Conservation (phyloP, 495 filamentous ascomycete species). For the Baudoinia panamericana region DNA sequence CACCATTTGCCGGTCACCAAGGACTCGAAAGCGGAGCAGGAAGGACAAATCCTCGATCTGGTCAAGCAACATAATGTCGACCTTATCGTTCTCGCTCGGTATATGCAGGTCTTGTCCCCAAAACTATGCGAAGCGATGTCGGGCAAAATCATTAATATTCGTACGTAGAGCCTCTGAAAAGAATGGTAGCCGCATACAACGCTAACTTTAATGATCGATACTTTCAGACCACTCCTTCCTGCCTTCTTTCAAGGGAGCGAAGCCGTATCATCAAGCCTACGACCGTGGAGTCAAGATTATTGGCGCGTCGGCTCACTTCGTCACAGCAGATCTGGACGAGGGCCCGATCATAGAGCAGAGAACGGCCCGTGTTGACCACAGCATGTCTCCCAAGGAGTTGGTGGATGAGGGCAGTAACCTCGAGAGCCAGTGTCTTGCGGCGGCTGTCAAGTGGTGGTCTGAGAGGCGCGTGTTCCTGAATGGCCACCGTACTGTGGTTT, state of each 20-base stretch:
- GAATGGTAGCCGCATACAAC: too few species aligned
- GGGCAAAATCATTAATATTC: conserved; percentile 69
- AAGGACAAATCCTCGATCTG: conserved; percentile 50
- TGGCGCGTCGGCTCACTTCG: conserved; percentile 64
- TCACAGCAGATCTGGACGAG: conserved; percentile 63
- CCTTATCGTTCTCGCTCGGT: conserved; percentile 62
- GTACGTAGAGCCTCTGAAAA: too few species aligned
- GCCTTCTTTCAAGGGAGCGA: conserved; percentile 67
- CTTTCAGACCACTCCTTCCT: conserved; percentile 69
- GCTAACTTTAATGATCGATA: too few species aligned
- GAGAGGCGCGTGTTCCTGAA: conserved; percentile 60
- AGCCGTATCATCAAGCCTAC: conserved; percentile 69
- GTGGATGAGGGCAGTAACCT: conserved; percentile 62
- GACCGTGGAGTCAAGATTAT: conserved; percentile 70
- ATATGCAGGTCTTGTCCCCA: conserved; percentile 70
- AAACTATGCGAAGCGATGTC: conserved; percentile 58
- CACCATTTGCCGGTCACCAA: conserved; percentile 57
- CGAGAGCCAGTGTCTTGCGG: conserved; percentile 58
- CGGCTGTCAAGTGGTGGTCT: conserved; percentile 60
- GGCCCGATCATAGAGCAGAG: conserved; percentile 72
- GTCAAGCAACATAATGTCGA: conserved; percentile 51
- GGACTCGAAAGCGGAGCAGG: conserved; percentile 56
- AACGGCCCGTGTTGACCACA: conserved; percentile 54
- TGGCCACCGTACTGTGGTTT: conserved; percentile 61
- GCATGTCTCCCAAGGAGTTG: conserved; percentile 54